Conservation (phyloP, 352 stramenopile genomes). For the Phytophthora aleatoria region DNA sequence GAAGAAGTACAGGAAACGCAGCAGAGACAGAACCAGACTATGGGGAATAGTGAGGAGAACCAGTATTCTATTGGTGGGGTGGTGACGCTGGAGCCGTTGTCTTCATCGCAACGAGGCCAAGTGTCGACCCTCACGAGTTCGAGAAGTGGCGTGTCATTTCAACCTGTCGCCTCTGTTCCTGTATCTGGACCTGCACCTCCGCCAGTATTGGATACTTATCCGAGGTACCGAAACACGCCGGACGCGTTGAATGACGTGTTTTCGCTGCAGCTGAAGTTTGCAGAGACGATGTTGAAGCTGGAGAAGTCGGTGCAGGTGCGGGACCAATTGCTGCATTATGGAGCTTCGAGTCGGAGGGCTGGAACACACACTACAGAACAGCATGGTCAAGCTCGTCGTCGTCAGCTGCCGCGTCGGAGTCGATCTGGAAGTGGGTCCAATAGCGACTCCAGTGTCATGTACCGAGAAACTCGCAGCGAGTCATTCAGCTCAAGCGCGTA, state of each 20-base stretch:
- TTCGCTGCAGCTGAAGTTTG: slow-evolving; percentile 67
- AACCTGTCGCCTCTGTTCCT: slow-evolving; percentile 6
- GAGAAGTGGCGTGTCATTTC: slow-evolving; percentile 13
- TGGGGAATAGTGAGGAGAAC: slow-evolving; percentile 18
- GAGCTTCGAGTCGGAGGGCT: slow-evolving; percentile 3
- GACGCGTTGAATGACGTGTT: slow-evolving; percentile 69
- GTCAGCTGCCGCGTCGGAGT: neutral
- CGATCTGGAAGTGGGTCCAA: slow-evolving; percentile 21
- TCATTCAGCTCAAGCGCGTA: slow-evolving; percentile 43
- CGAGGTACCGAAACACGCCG: slow-evolving; percentile 23
- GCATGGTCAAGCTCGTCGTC: neutral
- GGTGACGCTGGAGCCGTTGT: slow-evolving; percentile 53
- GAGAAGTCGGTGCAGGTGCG: slow-evolving; percentile 69
- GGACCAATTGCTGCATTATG: slow-evolving; percentile 51
- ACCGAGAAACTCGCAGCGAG: slow-evolving; percentile 24
- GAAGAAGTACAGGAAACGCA: neutral
- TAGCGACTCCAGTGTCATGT: slow-evolving; percentile 28
- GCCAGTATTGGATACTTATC: slow-evolving; percentile 11
- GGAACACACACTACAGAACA: slow-evolving; percentile 1
- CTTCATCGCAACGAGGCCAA: slow-evolving; percentile 13
- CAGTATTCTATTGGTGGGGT: slow-evolving; percentile 68
- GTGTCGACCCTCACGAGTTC: slow-evolving; percentile 6
- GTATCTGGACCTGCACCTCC: neutral
- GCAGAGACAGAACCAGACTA: neutral
- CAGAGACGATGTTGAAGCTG: slow-evolving; percentile 73